A percentile compares a stretch with the other conserved stretches of the same genome.
Conservation (phyloP, 495 filamentous ascomycete species). For the Tuber melanosporum region DNA sequence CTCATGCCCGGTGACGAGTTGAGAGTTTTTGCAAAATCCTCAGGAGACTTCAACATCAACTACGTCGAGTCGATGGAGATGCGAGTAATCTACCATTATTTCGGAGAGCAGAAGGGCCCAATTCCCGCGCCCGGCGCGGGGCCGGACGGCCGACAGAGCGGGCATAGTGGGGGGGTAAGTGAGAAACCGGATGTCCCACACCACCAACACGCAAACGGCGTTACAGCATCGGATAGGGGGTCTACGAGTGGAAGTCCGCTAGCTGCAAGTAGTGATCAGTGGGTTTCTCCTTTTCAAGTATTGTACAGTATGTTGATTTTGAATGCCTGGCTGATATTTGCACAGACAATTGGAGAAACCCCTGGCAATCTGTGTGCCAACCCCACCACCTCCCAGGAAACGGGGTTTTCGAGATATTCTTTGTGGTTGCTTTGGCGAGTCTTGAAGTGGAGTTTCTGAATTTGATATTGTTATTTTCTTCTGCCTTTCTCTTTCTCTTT, state of each 20-base stretch:
- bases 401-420: not conserved
- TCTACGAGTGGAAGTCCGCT: not conserved
- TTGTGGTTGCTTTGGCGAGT: not conserved
- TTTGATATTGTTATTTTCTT: not conserved
- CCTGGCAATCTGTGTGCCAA: not conserved
- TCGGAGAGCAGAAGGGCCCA: not conserved
- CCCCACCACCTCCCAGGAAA: not conserved
- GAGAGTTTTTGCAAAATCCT: slow-evolving; percentile 5
- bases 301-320: not conserved
- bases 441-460: not conserved
- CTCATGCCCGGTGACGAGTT: slow-evolving; percentile 12
- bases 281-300: not conserved
- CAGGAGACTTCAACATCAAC: not conserved
- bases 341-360: not conserved
- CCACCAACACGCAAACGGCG: not conserved
- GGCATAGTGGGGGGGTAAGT: not conserved
- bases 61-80: slow-evolving; percentile 8
- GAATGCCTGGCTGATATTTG: not conserved
- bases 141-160: not conserved
- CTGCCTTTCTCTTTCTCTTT: not conserved
- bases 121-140: not conserved
- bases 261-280: not conserved
- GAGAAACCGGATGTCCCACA: not conserved
- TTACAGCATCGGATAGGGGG: not conserved
- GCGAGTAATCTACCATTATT: not conserved